phyloP scores from a whole-genome alignment of 1,284 basidiomycete genomes.

The Pseudomicrostroma phylloplanum region DNA sequence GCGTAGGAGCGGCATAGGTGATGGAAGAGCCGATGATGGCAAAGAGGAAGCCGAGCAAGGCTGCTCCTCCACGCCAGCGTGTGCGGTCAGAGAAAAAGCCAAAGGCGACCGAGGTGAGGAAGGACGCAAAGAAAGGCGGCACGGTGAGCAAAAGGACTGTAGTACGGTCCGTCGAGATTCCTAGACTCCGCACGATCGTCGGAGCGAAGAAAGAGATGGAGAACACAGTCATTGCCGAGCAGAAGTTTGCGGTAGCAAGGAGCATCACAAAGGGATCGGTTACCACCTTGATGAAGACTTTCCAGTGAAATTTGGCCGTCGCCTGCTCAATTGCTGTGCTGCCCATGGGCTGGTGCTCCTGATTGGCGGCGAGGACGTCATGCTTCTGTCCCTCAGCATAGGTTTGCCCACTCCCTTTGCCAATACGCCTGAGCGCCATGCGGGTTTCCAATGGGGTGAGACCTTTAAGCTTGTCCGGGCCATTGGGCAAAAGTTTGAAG shows the following conservation, averaged over 20 bases:
- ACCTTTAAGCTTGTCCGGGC: conserved; percentile 30
- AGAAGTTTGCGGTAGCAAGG: conserved; percentile 27
- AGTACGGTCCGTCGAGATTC: conserved; percentile 23
- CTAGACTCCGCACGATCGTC: conserved; percentile 36
- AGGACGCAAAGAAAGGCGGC: conserved; percentile 36
- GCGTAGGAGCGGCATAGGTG: conserved; percentile 22
- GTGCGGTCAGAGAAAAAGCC: conserved; percentile 39
- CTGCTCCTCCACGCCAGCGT: conserved; percentile 25
- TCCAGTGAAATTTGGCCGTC: conserved; percentile 9
- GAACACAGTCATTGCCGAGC: conserved; percentile 30
- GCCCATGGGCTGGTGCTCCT: too few relatives aligned
- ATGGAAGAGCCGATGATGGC: conserved; percentile 30
- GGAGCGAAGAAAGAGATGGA: conserved; percentile 39
- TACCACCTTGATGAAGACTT: conserved; percentile 28
- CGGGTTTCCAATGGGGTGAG: conserved; percentile 25
- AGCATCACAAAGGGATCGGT: conserved; percentile 28
- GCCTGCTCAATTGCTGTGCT: neutral
- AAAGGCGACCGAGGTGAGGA: conserved; percentile 29
- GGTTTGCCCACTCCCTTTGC: neutral
- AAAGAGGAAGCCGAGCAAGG: conserved; percentile 24
- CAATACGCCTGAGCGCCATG: conserved; percentile 29
- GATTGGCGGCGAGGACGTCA: neutral
- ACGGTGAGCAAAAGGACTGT: conserved; percentile 41
- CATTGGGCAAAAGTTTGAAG: conserved; percentile 33
- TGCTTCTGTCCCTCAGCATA: neutral